Evolutionary conservation across 306 rosid genomes (phyloP), one percentile per base, ranked within the genome.

Genomic region (Purshia tridentata): DNA sequence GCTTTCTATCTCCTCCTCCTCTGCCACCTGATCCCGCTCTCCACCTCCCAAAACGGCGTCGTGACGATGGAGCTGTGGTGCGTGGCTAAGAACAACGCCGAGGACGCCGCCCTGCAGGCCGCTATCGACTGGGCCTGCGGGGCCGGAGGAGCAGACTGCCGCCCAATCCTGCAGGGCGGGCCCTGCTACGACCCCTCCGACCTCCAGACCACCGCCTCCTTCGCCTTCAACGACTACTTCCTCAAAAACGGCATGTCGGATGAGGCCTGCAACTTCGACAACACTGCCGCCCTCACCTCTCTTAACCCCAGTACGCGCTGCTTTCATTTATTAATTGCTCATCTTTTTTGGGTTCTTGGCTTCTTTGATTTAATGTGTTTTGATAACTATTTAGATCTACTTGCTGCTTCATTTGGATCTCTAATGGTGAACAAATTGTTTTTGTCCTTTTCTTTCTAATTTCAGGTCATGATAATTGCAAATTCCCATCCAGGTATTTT

Each of bases 101-200:
- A 88, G 60, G 99, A 95, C 35, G 52, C 91, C 15, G 81, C 90
- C 6, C 81, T 95, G 44, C 92, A 77, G 83, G 1, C 87, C 9
- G 97, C 99, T 1, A 80, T 91, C 9, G 87, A 87, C 52, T 94
- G 99, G 99, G 97, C 92, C 4, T 95, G 99, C 69, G 93, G 98
- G 5, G 78, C 89, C 0, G 97, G 97, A 0, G 98, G 91, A 8
- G 86, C 89, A 40, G 86, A 92, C 70, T 95, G 99, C 73, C 29
- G 85, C 53, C 91, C 92, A 73, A 95, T 90, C 83, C 98, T 90
- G 84, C 74, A 47, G 1, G 93, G 92, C 41, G 99, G 93, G 1
- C 75, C 91, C 20, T 94, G 97, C 89, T 89, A 88, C 74, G 93
- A 88, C 80, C 49, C 90, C 12, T 19, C 67, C 23, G 84, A 87